Evolutionary conservation across 2,329 filamentous ascomycete species (phyloP).

Genomic region (Monilinia laxa): DNA sequence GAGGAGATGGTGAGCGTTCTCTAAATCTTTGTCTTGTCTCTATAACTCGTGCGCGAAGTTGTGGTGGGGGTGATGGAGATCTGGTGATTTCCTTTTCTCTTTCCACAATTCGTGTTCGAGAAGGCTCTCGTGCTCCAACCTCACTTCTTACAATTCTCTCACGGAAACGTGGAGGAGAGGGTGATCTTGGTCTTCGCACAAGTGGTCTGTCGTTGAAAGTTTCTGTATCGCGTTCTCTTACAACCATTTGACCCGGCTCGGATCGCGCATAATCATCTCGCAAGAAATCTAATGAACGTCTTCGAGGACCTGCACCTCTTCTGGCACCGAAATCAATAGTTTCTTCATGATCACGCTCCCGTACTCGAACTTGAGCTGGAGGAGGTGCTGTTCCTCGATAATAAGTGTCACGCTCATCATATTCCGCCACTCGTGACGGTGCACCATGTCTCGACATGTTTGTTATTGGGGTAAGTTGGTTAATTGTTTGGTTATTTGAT

Average conservation of each 20-base stretch:
- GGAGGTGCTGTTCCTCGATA: constrained; percentile 33
- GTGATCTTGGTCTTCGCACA: constrained; percentile 37
- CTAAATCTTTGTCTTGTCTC: constrained; percentile 38
- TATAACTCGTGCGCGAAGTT: constrained; percentile 37
- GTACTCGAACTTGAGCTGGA: constrained; percentile 32
- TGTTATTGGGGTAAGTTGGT: neutral
- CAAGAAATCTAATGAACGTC: constrained; percentile 37
- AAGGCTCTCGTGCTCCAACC: constrained; percentile 29
- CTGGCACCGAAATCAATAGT: constrained; percentile 33
- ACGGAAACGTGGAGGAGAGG: constrained; percentile 35
- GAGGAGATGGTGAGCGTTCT: constrained; percentile 36
- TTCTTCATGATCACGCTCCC: constrained; percentile 38
- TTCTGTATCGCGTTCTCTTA: constrained; percentile 38
- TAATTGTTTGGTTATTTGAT: constrained; percentile 46
- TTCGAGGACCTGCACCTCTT: constrained; percentile 30
- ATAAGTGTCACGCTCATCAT: constrained; percentile 35
- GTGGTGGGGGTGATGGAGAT: constrained; percentile 34
- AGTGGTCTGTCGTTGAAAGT: constrained; percentile 31
- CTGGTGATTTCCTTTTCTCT: constrained; percentile 35
- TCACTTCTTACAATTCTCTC: constrained; percentile 34
- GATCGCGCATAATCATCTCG: constrained; percentile 36
- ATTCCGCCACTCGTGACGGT: constrained; percentile 25
- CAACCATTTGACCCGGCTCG: constrained; percentile 35
- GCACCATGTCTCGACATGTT: constrained; percentile 32
- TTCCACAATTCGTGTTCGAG: constrained; percentile 32